Evolutionary conservation across 257 asterid species (phyloP), one percentile per base, ranked within the genome.

Genomic region (Lantana camara): DNA sequence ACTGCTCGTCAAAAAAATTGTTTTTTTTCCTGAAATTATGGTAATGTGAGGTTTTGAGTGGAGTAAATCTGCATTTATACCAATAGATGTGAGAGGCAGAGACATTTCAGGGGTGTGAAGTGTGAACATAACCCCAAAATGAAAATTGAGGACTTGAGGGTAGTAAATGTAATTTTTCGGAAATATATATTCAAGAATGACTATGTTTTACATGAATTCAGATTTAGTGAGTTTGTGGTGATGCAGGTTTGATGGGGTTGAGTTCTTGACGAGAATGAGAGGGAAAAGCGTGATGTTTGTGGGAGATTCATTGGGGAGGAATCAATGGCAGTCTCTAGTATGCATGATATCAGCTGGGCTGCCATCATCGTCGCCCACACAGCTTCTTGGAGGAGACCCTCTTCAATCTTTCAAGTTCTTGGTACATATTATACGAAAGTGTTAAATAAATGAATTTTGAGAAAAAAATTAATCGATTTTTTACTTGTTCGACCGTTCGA

Each of bases 281-380:
- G 88, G 91, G 4, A 84, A 77, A 70, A 88, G 73, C 13, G 80
- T 94, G 72, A 90, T 94, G 98, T 94, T 90, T 66, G 98, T 94
- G 23, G 99, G 99, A 1, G 99, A 94, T 52, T 94, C 99, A 12
- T 49, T 94, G 68, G 96, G 97, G 17, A 77, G 95, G 45, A 94
- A 94, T 69, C 99, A 94, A 72, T 94, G 96, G 96, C 81, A 94
- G 67, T 90, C 97, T 9, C 70, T 94, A 69, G 48, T 88, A 35
- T 94, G 99, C 68, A 73, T 94, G 96, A 82, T 90, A 47, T 73
- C 88, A 41, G 79, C 96, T 21, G 90, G 81, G 12, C 16, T 83
- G 14, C 63, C 95, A 0, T 8, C 88, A 16, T 72, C 74, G 2
- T 82, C 97, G 20, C 95, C 81, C 17, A 88, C 95, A 1, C 95